Evolutionary conservation across 345 rosid species (phyloP).

Genomic region (Passiflora organensis): DNA sequence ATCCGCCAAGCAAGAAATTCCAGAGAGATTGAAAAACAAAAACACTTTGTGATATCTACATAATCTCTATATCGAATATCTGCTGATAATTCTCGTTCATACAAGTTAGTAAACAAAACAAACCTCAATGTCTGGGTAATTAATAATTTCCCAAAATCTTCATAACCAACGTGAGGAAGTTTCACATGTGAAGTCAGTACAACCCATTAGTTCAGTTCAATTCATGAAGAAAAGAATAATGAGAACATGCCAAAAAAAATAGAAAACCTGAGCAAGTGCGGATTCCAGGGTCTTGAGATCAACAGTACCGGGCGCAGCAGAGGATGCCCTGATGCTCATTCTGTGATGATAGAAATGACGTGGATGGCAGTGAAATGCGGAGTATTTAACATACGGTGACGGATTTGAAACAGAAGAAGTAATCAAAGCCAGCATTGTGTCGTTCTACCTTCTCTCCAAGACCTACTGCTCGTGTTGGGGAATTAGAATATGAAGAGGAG

Average conservation of each 20-base stretch:
- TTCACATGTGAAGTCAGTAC: background rate
- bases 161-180: background rate
- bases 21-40: no score
- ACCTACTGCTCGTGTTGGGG: background rate
- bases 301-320: constrained; percentile 33
- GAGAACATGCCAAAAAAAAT: background rate
- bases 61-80: no score
- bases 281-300: constrained; percentile 63
- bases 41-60: no score
- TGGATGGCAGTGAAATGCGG: background rate
- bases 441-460: background rate
- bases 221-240: background rate
- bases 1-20: no score
- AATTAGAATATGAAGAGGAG: background rate
- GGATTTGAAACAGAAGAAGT: constrained; percentile 7
- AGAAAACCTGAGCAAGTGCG: constrained; percentile 56
- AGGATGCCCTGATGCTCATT: constrained; percentile 30
- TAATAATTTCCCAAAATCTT: no score
- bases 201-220: background rate
- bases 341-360: background rate
- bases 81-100: no score
- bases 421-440: background rate
- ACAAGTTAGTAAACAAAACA: no score
- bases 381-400: background rate
- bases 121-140: no score